These are phyloP conservation scores for Crotalaria pallida DNA, from an alignment of 306 rosid species.

Conservation along the genomic window DNA sequence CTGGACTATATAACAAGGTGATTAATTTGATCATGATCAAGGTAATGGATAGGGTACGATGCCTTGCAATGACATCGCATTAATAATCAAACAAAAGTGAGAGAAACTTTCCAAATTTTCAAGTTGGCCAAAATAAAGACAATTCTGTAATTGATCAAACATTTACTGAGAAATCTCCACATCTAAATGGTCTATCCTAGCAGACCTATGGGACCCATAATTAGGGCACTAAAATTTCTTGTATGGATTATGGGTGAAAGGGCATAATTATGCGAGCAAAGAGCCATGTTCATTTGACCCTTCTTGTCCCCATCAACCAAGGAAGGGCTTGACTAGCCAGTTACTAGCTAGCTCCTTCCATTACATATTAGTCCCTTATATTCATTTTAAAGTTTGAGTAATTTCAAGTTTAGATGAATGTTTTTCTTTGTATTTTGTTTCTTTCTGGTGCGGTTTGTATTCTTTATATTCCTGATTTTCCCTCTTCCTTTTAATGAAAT, in stretches of 20 bases:
- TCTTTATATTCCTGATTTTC: no score
- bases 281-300: slow-evolving; percentile 59
- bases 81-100: neutral
- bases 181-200: slow-evolving; percentile 23
- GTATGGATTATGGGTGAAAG: slow-evolving; percentile 38
- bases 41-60: slow-evolving; percentile 10
- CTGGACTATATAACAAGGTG: no score
- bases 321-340: slow-evolving; percentile 32
- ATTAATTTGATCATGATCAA: no score
- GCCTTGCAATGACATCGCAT: neutral
- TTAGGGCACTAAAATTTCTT: slow-evolving; percentile 30
- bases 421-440: no score
- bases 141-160: slow-evolving; percentile 52
- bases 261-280: slow-evolving; percentile 33
- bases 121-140: slow-evolving; percentile 41
- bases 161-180: slow-evolving; percentile 34
- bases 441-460: no score
- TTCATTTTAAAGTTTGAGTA: no score
- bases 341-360: slow-evolving; percentile 14
- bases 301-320: slow-evolving; percentile 55
- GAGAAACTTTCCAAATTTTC: slow-evolving; percentile 7
- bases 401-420: no score
- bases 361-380: no score
- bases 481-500: no score
- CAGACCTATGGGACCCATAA: slow-evolving; percentile 44